phyloP scores from a whole-genome alignment of 2,329 filamentous ascomycete species.

The Hawksworthiomyces lignivorus region DNA sequence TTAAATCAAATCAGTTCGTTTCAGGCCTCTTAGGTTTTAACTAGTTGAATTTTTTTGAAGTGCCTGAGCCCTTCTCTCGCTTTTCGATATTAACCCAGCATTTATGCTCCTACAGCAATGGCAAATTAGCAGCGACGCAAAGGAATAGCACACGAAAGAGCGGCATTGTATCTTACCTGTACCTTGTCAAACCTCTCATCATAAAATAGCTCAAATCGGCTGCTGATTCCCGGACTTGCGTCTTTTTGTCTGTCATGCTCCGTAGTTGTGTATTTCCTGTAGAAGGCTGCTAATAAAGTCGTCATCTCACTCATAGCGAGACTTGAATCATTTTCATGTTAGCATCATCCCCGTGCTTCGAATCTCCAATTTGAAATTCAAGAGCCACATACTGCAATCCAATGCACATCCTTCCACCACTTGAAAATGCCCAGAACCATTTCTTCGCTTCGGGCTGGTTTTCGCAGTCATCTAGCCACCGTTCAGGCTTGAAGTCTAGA shows the following conservation, averaged over 20 bases:
- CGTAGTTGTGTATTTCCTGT: conserved; percentile 33
- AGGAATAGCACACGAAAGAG: no score
- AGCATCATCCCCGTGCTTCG: background rate
- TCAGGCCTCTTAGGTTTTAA: no score
- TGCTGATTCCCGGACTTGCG: conserved; percentile 30
- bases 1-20: no score
- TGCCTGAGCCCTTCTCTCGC: no score
- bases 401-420: conserved; percentile 60
- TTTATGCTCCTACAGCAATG: conserved; percentile 17
- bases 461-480: conserved; percentile 13
- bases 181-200: conserved; percentile 20
- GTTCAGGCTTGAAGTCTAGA: conserved; percentile 19
- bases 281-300: conserved; percentile 35
- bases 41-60: no score
- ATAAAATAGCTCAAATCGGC: conserved; percentile 32
- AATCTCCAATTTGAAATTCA: no score
- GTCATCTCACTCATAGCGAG: conserved; percentile 45
- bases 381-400: conserved; percentile 28
- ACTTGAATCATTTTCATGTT: conserved; percentile 5
- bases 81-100: conserved; percentile 18
- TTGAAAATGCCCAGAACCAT: conserved; percentile 60
- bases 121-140: background rate
- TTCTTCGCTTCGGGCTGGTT: conserved; percentile 23
- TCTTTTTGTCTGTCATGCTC: conserved; percentile 18
- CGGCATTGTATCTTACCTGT: background rate